Evolutionary conservation across 1,139 yeast genomes (phyloP).

Genomic region (Pichia sp.): DNA sequence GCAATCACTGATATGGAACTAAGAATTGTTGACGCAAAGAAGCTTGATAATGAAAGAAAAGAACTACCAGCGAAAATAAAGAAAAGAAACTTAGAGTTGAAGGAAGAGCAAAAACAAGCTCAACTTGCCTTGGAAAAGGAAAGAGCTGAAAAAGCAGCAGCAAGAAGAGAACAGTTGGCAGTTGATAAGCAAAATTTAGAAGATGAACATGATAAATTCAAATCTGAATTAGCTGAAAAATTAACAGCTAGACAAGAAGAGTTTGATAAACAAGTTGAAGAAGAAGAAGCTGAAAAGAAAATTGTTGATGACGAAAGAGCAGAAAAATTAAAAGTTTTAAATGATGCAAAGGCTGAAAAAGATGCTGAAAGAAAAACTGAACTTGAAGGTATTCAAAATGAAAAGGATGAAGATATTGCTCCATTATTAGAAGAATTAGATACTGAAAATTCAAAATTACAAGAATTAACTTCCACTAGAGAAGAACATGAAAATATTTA

Average conservation of each 20-base stretch:
- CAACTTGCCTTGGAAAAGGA: constrained; percentile 39
- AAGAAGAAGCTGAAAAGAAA: constrained; percentile 29
- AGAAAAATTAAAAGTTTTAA: constrained; percentile 28
- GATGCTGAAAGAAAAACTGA: constrained; percentile 31
- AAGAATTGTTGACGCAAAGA: constrained; percentile 44
- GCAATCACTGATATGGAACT: constrained; percentile 69
- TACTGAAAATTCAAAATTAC: constrained; percentile 23
- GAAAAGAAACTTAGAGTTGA: constrained; percentile 44
- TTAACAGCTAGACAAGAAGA: constrained; percentile 32
- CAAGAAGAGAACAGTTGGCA: constrained; percentile 36
- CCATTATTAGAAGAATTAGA: constrained; percentile 28
- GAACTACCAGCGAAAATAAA: constrained; percentile 14
- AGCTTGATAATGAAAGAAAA: constrained; percentile 10
- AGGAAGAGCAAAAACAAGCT: constrained; percentile 40
- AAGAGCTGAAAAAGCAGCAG: constrained; percentile 36
- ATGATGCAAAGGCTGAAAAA: constrained; percentile 29
- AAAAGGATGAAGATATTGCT: constrained; percentile 27
- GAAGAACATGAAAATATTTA: constrained; percentile 24
- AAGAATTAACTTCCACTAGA: constrained; percentile 25
- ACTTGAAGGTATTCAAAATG: constrained; percentile 30
- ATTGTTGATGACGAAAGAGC: constrained; percentile 31
- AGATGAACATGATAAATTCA: constrained; percentile 29
- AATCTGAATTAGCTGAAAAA: constrained; percentile 26
- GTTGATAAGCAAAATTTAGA: constrained; percentile 27
- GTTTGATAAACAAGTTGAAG: constrained; percentile 27